Evolutionary conservation across 805 yeast species (phyloP).

Genomic region (Candida argentea): DNA sequence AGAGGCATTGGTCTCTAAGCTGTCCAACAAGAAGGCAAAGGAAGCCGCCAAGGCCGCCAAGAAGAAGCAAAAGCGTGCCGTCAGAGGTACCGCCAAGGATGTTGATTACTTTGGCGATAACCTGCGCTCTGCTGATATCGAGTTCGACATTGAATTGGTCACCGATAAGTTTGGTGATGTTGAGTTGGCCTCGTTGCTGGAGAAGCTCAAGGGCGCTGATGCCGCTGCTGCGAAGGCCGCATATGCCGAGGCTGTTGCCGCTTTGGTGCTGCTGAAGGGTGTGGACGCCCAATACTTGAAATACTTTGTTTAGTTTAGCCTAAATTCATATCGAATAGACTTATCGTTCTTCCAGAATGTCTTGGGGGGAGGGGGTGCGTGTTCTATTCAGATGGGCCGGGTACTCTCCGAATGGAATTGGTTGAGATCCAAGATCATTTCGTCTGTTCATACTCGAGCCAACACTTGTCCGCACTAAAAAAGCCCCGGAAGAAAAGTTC

Average conservation of each 20-base stretch:
- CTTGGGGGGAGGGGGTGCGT: no score
- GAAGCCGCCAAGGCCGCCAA: conserved; percentile 95
- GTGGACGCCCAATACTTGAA: conserved; percentile 43
- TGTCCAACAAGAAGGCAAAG: conserved; percentile 68
- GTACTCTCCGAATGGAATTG: no score
- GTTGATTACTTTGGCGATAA: conserved; percentile 78
- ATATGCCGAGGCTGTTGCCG: conserved; percentile 45
- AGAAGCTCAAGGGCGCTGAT: conserved; percentile 45
- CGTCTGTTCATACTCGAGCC: no score
- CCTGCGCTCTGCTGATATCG: conserved; percentile 54
- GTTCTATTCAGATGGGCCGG: no score
- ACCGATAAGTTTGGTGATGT: conserved; percentile 75
- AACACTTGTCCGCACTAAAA: no score
- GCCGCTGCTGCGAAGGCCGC: conserved; percentile 50
- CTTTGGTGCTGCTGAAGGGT: conserved; percentile 43
- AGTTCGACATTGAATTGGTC: conserved; percentile 69
- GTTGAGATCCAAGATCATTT: no score
- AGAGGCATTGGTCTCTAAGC: conserved; percentile 50
- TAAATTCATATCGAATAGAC: conserved; percentile 2
- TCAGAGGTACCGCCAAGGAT: conserved; percentile 78
- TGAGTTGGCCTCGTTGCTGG: conserved; percentile 66
- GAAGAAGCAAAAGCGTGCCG: conserved; percentile 90
- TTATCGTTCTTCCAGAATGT: background rate
- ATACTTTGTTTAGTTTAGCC: conserved; percentile 27
- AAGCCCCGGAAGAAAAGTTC: no score